Conservation (phyloP, 2,329 filamentous ascomycete species). For the Penicillium sp. region DNA sequence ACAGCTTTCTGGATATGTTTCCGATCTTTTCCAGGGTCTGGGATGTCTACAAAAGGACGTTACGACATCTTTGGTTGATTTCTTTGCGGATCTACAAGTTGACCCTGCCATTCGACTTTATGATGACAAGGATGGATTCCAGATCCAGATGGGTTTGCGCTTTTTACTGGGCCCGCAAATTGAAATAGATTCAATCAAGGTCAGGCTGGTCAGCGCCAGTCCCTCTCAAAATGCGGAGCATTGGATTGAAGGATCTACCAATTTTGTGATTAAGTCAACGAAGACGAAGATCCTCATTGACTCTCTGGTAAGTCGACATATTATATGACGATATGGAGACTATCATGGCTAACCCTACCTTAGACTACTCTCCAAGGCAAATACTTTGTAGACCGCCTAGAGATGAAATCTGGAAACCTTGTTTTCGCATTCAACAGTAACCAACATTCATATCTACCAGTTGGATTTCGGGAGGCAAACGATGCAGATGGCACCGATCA, state of each 20-base stretch:
- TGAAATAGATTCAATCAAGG: constrained; percentile 62
- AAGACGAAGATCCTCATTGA: constrained; percentile 53
- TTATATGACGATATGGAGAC: neutral
- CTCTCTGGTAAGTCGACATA: constrained; percentile 40
- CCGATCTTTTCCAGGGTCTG: constrained; percentile 50
- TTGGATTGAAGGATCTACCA: constrained; percentile 56
- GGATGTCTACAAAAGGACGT: constrained; percentile 60
- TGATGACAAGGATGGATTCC: constrained; percentile 72
- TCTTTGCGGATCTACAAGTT: constrained; percentile 71
- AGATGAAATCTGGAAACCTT: constrained; percentile 51
- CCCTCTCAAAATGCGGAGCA: constrained; percentile 62
- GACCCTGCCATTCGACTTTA: constrained; percentile 69
- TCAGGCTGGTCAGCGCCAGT: constrained; percentile 60
- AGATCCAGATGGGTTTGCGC: constrained; percentile 65
- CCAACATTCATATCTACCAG: constrained; percentile 29
- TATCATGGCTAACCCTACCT: constrained; percentile 1
- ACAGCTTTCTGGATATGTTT: constrained; percentile 36
- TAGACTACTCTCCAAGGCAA: constrained; percentile 58
- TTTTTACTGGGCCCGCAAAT: constrained; percentile 74
- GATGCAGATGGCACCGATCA: constrained; percentile 46
- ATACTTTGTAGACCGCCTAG: constrained; percentile 73
- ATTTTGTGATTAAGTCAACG: constrained; percentile 56
- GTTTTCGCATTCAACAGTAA: constrained; percentile 36
- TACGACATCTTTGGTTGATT: constrained; percentile 67
- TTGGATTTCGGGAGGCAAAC: constrained; percentile 38